Evolutionary conservation across 73 alveolate genomes (phyloP).

Genomic region (Halteria grandinella): DNA sequence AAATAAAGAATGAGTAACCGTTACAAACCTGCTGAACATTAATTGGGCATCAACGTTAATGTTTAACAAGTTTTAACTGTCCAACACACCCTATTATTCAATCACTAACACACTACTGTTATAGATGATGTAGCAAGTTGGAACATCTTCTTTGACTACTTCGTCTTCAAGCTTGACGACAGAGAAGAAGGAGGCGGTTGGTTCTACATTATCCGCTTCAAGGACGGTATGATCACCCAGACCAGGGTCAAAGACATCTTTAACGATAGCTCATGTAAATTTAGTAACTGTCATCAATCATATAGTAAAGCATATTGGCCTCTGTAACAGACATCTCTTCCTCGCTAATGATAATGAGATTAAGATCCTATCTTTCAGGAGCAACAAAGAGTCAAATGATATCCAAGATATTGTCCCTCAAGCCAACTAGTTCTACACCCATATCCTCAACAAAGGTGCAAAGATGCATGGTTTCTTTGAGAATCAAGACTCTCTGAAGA

Average conservation of each 20-base stretch:
- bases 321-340: conserved; percentile 5
- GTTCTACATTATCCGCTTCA: conserved; percentile 5
- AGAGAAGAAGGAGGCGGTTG: conserved; percentile 35
- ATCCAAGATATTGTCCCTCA: not conserved
- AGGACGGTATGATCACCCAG: conserved; percentile 5
- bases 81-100: too few relatives aligned
- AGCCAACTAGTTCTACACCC: not conserved
- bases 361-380: not conserved
- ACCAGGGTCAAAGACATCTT: conserved; percentile 31
- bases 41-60: too few relatives aligned
- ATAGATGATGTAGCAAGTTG: conserved; percentile 28
- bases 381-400: not conserved
- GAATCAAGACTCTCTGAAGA: conserved; percentile 18
- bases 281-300: not conserved
- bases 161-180: conserved; percentile 19
- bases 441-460: not conserved
- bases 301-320: conserved; percentile 19
- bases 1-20: too few relatives aligned
- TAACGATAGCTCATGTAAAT: conserved; percentile 24
- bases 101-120: too few relatives aligned
- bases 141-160: conserved; percentile 13
- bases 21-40: not conserved
- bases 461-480: conserved; percentile 32
- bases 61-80: too few relatives aligned
- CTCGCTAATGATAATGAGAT: not conserved